Evolutionary conservation across 2,329 filamentous ascomycete species (phyloP).

Genomic region (Stagonosporopsis rhizophila): DNA sequence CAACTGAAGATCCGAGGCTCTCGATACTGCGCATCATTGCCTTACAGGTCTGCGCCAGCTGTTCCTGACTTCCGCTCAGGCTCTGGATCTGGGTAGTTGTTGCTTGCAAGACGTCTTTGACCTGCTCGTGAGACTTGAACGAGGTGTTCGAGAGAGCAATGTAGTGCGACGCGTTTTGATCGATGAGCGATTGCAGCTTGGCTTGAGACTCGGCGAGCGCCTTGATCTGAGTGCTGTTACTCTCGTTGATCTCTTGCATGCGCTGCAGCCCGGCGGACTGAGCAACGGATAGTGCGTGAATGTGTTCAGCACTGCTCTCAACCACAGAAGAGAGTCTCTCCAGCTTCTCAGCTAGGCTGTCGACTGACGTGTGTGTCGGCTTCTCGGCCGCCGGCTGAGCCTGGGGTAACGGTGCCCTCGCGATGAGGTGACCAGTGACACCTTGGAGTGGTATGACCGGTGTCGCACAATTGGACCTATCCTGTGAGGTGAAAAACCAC

Average conservation of each 20-base stretch:
- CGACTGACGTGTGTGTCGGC: constrained; percentile 26
- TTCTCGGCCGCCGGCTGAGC: constrained; percentile 14
- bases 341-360: constrained; percentile 33
- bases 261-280: constrained; percentile 43
- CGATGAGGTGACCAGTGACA: constrained; percentile 32
- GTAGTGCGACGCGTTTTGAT: constrained; percentile 46
- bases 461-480: constrained; percentile 28
- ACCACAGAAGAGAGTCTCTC: constrained; percentile 38
- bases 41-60: constrained; percentile 39
- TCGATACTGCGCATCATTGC: constrained; percentile 42
- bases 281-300: constrained; percentile 43
- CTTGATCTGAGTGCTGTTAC: constrained; percentile 46
- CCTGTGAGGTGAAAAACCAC: constrained; percentile 44
- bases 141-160: constrained; percentile 44
- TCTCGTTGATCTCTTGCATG: constrained; percentile 49
- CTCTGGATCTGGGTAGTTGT: constrained; percentile 40
- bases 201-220: constrained; percentile 40
- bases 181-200: constrained; percentile 39
- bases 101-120: constrained; percentile 34
- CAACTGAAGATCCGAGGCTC: constrained; percentile 26
- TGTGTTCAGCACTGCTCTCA: constrained; percentile 41
- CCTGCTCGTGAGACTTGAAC: constrained; percentile 40
- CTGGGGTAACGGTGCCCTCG: constrained; percentile 4
- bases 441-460: constrained; percentile 43
- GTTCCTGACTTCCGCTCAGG: constrained; percentile 36